Evolutionary conservation across 176 grass and related monocot genomes (phyloP), one percentile per base, ranked within the genome.

Genomic region (Aechmea fasciata): DNA sequence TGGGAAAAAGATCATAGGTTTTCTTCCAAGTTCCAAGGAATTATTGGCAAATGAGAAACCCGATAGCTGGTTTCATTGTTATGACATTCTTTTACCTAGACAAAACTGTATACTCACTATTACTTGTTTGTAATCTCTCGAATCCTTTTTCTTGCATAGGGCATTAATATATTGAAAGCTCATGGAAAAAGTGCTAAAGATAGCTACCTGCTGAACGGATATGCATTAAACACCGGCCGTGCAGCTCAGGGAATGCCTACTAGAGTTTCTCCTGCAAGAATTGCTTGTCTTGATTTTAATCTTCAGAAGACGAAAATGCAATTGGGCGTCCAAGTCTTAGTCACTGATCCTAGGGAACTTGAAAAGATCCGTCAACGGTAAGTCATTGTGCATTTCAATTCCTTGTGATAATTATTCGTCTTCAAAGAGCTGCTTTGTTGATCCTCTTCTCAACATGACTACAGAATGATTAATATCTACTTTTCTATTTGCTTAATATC

Each of bases 291-390:
- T 64, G 92, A 91, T 69, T 96, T 96, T 75, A 96, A 96, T 57
- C 92, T 96, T 71, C 88, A 91, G 66, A 96, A 96, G 75, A 96
- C 85, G 80, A 96, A 96, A 66, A 88, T 96, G 92, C 88, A 96
- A 67, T 74, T 96, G 76, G 92, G 92, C 61, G 78, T 96, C 79
- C 92, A 91, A 80, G 92, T 96, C 49, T 72, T 96, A 10, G 88
- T 96, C 77, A 84, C 72, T 69, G 92, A 91, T 74, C 85, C 92
- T 71, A 96, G 92, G 23, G 92, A 96, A 65, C 92, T 91, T 11
- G 92, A 91, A 73, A 96, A 89, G 70, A 96, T 96, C 63, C 85
- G 85, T 75, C 79, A 91, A 74, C 86, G 87, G 91, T 91, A 71
- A 71, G 15, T 65, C 47, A 49, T 57, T 10, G 28, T 13, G 54